Evolutionary conservation across 441 rosid species (phyloP), one percentile per base, ranked within the genome.

Genomic region (Populus tomentosa): DNA sequence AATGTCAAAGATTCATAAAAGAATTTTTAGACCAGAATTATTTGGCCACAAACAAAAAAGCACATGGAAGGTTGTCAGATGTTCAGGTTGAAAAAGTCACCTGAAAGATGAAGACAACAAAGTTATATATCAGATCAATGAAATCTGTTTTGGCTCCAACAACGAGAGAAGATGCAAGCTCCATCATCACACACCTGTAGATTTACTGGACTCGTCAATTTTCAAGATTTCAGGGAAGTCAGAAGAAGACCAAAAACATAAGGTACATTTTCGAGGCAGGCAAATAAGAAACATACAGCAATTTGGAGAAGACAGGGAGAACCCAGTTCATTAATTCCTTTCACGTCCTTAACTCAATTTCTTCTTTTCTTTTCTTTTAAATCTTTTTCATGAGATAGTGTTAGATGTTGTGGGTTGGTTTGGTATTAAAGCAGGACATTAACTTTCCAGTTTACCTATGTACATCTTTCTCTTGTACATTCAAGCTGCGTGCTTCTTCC

Each of bases 71-170:
- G 56, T 46, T 14, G 24, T 24, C 26, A 73, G 67, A 50, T 21
- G 63, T 13, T 42, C 9, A 42, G 40, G 14, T 50, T 61, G 59
- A 32, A 65, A 61, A 20, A 72, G 69, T 36, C 80, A 92, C 99
- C 93, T 85, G 83, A 74, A 95, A 85, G 67, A 89, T 81, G 72
- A 85, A 77, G 77, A 86, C 87, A 77, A 89, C 78, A 79, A 89
- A 89, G 80, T 75, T 85, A 81, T 90, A 92, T 33, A 90, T 91
- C 74, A 91, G 82, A 73, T 88, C 88, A 75, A 90, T 56, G 62
- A 96, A 94, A 80, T 94, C 97, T 79, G 82, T 86, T 33, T 84
- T 83, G 67, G 96, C 98, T 82, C 98, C 93, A 72, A 84, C 89
- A 61, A 96, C 85, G 80, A 96, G 83, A 84, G 88, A 87, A 80